These are phyloP conservation scores for Cudoniella acicularis DNA, from an alignment of 495 filamentous ascomycete species.

Conservation along the genomic window DNA sequence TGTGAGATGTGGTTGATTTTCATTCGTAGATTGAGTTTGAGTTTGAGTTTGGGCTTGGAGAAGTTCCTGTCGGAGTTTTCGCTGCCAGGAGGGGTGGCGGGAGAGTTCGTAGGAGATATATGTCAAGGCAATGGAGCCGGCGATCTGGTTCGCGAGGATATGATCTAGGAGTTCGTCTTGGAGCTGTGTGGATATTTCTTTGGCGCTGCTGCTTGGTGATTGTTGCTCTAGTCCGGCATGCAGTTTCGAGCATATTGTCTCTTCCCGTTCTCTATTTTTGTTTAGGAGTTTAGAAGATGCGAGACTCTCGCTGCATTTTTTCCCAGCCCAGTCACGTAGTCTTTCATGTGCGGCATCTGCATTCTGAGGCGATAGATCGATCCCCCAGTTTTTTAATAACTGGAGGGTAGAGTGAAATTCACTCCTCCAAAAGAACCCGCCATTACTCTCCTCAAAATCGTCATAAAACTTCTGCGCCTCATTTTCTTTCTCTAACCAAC, in stretches of 20 bases:
- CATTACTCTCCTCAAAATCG: neutral
- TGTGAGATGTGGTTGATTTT: slow-evolving; percentile 34
- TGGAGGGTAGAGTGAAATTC: neutral
- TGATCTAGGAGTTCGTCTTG: neutral
- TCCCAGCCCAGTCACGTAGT: neutral
- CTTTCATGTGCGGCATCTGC: neutral
- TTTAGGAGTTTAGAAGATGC: neutral
- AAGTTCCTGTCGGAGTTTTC: neutral
- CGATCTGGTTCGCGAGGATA: neutral
- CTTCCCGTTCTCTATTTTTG: neutral
- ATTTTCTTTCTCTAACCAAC: neutral
- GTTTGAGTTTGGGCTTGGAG: too few species aligned
- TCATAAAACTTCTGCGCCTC: neutral
- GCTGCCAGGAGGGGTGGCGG: neutral
- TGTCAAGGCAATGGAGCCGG: neutral
- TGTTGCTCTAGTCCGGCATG: neutral
- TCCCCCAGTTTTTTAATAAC: neutral
- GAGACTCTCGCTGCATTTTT: neutral
- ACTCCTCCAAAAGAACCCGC: neutral
- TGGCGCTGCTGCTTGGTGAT: neutral
- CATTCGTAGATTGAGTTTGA: neutral
- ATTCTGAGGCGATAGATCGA: neutral
- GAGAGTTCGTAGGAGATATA: neutral
- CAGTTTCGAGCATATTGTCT: neutral
- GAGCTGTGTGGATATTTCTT: neutral